Evolutionary conservation across 2,329 filamentous ascomycete species (phyloP).

Genomic region (Diaporthe sp.): DNA sequence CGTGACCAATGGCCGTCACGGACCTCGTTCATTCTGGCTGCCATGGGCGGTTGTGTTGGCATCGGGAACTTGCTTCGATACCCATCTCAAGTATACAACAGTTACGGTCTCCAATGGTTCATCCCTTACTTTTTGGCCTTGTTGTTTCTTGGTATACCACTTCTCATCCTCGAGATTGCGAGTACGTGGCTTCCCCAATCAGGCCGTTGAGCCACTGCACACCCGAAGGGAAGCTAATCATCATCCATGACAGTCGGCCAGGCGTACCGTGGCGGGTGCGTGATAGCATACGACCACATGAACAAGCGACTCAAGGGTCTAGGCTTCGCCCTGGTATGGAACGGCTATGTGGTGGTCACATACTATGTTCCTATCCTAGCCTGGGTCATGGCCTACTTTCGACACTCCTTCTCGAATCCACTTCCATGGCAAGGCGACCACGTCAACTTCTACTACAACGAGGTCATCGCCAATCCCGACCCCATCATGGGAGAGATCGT

Average conservation of each 20-base stretch:
- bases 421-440: constrained; percentile 1
- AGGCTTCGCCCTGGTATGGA: background rate
- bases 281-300: constrained; percentile 7
- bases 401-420: background rate
- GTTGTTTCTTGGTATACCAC: background rate
- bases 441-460: background rate
- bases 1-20: background rate
- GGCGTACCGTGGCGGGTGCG: background rate
- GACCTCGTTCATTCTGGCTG: background rate
- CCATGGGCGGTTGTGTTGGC: constrained; percentile 5
- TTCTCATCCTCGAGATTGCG: background rate
- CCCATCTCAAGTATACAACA: constrained; percentile 6
- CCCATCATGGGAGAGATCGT: background rate
- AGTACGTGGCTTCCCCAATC: background rate
- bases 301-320: constrained; percentile 1
- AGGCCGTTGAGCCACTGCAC: background rate
- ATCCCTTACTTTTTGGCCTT: background rate
- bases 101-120: background rate
- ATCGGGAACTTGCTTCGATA: constrained; percentile 8
- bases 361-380: constrained; percentile 7
- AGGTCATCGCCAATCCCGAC: background rate
- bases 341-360: background rate
- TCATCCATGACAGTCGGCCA: background rate
- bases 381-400: background rate
- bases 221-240: background rate